phyloP scores from a whole-genome alignment of 306 rosid genomes.

The Acacia crassicarpa region DNA sequence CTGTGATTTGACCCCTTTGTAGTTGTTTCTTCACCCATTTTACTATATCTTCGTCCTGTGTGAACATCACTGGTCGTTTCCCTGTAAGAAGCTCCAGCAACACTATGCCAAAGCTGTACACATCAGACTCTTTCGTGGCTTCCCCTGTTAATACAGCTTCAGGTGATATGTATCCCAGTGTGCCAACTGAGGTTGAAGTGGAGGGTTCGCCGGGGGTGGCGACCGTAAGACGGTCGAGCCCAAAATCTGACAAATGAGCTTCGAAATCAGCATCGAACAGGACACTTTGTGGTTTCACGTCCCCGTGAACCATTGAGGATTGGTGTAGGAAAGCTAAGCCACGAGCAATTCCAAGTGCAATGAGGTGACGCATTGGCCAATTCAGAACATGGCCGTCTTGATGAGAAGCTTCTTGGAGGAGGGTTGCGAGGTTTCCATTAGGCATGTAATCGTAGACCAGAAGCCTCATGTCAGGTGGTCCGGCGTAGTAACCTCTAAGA shows the following conservation, averaged over 20 bases:
- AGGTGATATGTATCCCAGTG: constrained; percentile 80
- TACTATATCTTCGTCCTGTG: constrained; percentile 89
- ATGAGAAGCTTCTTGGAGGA: constrained; percentile 97
- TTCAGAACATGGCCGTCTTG: constrained; percentile 96
- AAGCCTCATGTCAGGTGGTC: constrained; percentile 76
- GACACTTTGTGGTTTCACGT: constrained; percentile 81
- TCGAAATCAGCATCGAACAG: constrained; percentile 93
- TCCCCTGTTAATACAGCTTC: constrained; percentile 83
- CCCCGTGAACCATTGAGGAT: constrained; percentile 72
- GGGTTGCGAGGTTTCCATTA: constrained; percentile 94
- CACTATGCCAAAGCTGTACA: constrained; percentile 89
- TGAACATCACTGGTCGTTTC: constrained; percentile 87
- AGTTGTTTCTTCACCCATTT: constrained; percentile 95
- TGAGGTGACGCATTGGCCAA: constrained; percentile 99
- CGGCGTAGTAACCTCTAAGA: constrained; percentile 90
- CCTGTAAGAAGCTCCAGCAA: constrained; percentile 83
- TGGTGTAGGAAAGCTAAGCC: constrained; percentile 88
- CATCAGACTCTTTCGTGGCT: constrained; percentile 80
- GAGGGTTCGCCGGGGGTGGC: constrained; percentile 67
- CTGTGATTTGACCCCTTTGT: constrained; percentile 86
- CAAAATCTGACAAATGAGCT: constrained; percentile 92
- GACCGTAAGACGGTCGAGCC: constrained; percentile 60
- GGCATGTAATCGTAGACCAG: constrained; percentile 92
- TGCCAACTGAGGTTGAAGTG: constrained; percentile 67
- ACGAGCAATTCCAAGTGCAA: constrained; percentile 90